Percentiles rank a stretch among this genome's conserved stretches.
Evolutionary conservation across 2,329 filamentous ascomycete genomes (phyloP).

Genomic region (Sporothrix brasiliensis): DNA sequence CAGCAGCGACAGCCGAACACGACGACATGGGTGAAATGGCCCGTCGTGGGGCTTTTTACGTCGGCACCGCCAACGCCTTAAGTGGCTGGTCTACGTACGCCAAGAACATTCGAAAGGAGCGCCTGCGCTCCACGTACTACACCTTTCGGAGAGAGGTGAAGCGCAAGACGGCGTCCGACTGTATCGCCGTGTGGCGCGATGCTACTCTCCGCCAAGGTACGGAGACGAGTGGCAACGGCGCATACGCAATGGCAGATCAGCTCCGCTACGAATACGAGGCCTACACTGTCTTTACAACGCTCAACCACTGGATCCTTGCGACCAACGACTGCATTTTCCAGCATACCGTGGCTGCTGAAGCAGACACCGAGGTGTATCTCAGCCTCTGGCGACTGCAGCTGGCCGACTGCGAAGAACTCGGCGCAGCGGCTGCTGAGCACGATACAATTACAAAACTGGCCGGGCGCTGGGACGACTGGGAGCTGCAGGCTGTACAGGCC

Average conservation of each 20-base stretch:
- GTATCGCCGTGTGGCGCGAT: conserved; percentile 32
- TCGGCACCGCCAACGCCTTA: conserved; percentile 34
- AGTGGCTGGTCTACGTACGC: conserved; percentile 34
- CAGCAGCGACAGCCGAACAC: conserved; percentile 7
- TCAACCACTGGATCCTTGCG: conserved; percentile 37
- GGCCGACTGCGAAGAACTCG: conserved; percentile 24
- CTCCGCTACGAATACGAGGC: conserved; percentile 29
- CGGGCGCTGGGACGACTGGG: conserved; percentile 36
- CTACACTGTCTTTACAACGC: conserved; percentile 24
- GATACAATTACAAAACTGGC: conserved; percentile 28
- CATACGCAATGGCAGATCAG: conserved; percentile 28
- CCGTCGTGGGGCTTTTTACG: conserved; percentile 37
- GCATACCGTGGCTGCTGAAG: conserved; percentile 34
- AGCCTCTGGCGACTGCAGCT: conserved; percentile 34
- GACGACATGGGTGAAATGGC: conserved; percentile 32
- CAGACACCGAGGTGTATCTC: conserved; percentile 34
- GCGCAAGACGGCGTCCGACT: conserved; percentile 32
- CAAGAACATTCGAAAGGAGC: conserved; percentile 30
- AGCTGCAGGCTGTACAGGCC: conserved; percentile 38
- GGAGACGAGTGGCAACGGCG: conserved; percentile 1
- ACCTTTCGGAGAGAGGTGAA: conserved; percentile 34
- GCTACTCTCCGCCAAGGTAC: neutral
- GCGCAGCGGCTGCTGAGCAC: conserved; percentile 33
- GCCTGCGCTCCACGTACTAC: conserved; percentile 36
- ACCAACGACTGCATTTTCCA: conserved; percentile 37